Conservation (phyloP, 768 basidiomycete genomes). For the Omphalotus guepiniiformis region DNA sequence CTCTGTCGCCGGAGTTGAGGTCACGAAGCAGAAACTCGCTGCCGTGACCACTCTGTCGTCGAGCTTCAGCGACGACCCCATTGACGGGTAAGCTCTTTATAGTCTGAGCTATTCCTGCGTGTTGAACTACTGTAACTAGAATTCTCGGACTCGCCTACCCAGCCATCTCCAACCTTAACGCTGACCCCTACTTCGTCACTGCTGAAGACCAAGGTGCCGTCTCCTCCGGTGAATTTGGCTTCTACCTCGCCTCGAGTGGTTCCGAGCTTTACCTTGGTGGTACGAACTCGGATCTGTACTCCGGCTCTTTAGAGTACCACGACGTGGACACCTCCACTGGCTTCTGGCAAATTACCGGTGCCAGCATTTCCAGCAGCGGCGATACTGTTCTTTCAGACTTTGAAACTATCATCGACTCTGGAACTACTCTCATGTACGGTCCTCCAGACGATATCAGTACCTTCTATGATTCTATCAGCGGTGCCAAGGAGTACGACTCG, state of each 20-base stretch:
- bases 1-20: slow-evolving; percentile 14
- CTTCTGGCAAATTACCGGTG: slow-evolving; percentile 24
- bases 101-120: slow-evolving; percentile 16
- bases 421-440: slow-evolving; percentile 34
- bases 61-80: slow-evolving; percentile 19
- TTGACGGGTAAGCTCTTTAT: slow-evolving; percentile 13
- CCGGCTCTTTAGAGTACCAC: slow-evolving; percentile 34
- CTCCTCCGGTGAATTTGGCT: slow-evolving; percentile 35
- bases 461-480: slow-evolving; percentile 23
- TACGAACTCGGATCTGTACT: slow-evolving; percentile 37
- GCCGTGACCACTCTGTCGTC: slow-evolving; percentile 29
- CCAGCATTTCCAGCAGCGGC: slow-evolving; percentile 13
- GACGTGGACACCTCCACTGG: slow-evolving; percentile 17
- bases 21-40: slow-evolving; percentile 25
- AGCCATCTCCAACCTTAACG: slow-evolving; percentile 25
- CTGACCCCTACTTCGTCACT: slow-evolving; percentile 36
- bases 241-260: slow-evolving; percentile 36
- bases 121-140: background rate
- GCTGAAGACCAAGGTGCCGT: slow-evolving; percentile 30
- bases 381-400: slow-evolving; percentile 10
- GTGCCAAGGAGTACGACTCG: slow-evolving; percentile 13
- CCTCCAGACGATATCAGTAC: slow-evolving; percentile 15
- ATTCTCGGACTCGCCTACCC: slow-evolving; percentile 34
- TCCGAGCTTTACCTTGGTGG: slow-evolving; percentile 55
- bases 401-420: slow-evolving; percentile 32